Percentiles rank a stretch among this genome's conserved stretches.
These are phyloP conservation scores for Rhododendron griersonianum DNA, from an alignment of 148 eudicot genomes.

Conservation along the genomic window DNA sequence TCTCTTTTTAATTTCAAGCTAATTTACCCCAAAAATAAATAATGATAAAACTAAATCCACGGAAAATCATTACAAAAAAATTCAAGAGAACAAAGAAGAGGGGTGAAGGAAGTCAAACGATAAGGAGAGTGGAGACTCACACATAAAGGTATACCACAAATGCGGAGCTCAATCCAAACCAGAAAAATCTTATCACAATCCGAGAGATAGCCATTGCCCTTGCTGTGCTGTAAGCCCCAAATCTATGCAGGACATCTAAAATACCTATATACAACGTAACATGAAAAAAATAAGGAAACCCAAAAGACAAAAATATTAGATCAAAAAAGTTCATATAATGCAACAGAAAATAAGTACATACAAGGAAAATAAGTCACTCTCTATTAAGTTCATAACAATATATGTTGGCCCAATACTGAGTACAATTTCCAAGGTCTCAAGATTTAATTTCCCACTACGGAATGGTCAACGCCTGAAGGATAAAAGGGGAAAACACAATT, in stretches of 20 bases:
- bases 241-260: conserved; percentile 77
- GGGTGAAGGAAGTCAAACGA: background rate
- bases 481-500: conserved; percentile 9
- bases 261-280: conserved; percentile 41
- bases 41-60: background rate
- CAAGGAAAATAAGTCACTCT: conserved; percentile 45
- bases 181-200: conserved; percentile 78
- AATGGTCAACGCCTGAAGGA: conserved; percentile 65
- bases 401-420: conserved; percentile 85
- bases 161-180: conserved; percentile 67
- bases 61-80: conserved; percentile 28
- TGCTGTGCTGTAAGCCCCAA: conserved; percentile 85
- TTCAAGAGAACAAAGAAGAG: background rate
- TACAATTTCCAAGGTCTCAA: conserved; percentile 49
- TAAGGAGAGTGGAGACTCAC: conserved; percentile 39
- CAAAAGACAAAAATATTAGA: background rate
- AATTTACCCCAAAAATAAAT: too few relatives aligned
- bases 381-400: conserved; percentile 77
- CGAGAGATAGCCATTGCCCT: conserved; percentile 93
- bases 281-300: background rate
- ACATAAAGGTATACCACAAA: conserved; percentile 67
- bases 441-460: conserved; percentile 46
- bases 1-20: too few relatives aligned
- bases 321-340: background rate
- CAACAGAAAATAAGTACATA: background rate